Conservation (phyloP, 192 early-diverging fungal species). For the Podochytrium sp. region DNA sequence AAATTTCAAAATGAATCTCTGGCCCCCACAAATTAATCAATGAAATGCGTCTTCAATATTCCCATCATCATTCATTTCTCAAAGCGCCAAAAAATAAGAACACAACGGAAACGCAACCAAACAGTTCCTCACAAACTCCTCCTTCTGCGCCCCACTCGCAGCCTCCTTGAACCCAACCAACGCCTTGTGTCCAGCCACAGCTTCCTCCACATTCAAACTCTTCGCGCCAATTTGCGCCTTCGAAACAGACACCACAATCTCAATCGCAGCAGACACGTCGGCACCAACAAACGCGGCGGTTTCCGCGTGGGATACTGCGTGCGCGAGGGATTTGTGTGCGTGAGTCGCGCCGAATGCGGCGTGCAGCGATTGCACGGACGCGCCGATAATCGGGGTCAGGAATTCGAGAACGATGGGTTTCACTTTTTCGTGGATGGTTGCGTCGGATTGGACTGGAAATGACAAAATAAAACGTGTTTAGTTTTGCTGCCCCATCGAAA, state of each 20-base stretch:
- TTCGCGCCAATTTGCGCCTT: background rate
- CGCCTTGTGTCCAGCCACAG: conserved; percentile 30
- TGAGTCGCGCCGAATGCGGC: conserved; percentile 7
- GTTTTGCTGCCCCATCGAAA: too few species aligned
- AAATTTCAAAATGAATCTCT: too few species aligned
- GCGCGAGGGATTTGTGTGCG: conserved; percentile 13
- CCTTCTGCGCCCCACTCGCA: conserved; percentile 17
- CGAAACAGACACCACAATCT: conserved; percentile 5
- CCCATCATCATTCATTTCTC: too few species aligned
- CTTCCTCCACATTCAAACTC: conserved; percentile 20
- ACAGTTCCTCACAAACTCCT: conserved; percentile 16
- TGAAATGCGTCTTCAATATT: too few species aligned
- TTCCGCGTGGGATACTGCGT: conserved; percentile 22
- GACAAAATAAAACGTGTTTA: background rate
- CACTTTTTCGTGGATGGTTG: conserved; percentile 8
- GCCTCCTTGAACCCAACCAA: conserved; percentile 5
- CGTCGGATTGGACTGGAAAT: background rate
- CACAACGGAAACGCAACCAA: conserved; percentile 21
- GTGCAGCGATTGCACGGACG: conserved; percentile 26
- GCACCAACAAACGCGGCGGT: background rate
- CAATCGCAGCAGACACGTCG: background rate
- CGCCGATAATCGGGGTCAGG: conserved; percentile 22
- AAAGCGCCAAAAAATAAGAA: conserved; percentile 29
- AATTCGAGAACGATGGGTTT: conserved; percentile 15
- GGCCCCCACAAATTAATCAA: too few species aligned